phyloP scores from a whole-genome alignment of 805 yeast species.

The Brettanomyces custersianus region DNA sequence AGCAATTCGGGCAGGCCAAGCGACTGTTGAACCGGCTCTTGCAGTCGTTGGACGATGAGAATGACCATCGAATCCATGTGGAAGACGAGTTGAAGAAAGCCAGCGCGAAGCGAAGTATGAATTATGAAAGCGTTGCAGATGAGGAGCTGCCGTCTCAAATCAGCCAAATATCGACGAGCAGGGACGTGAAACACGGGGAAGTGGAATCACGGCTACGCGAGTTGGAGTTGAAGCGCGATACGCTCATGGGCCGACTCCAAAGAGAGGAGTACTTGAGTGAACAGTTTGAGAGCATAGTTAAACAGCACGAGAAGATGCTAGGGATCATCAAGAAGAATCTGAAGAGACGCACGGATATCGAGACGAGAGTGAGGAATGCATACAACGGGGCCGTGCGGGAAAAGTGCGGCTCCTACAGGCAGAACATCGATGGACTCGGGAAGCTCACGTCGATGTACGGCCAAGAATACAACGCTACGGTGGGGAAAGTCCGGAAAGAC shows the following conservation, averaged over 20 bases:
- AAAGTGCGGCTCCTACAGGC: constrained; percentile 8
- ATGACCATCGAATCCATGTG: constrained; percentile 12
- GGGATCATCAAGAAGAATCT: constrained; percentile 12
- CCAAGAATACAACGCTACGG: constrained; percentile 6
- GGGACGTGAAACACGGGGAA: too few species aligned
- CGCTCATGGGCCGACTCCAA: constrained; percentile 22
- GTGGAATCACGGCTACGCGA: not conserved
- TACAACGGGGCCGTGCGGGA: constrained; percentile 11
- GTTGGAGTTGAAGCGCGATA: constrained; percentile 19
- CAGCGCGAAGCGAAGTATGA: constrained; percentile 5
- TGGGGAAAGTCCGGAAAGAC: constrained; percentile 6
- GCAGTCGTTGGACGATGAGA: constrained; percentile 22
- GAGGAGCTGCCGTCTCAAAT: constrained; percentile 3
- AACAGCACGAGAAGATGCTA: constrained; percentile 22
- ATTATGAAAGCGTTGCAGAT: constrained; percentile 6
- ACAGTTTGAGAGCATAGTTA: constrained; percentile 19
- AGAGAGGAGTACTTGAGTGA: constrained; percentile 23
- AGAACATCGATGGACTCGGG: constrained; percentile 8
- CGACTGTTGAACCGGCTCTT: constrained; percentile 20
- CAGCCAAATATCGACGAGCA: too few species aligned
- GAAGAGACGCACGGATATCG: constrained; percentile 11
- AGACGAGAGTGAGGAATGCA: constrained; percentile 10
- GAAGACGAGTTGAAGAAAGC: constrained; percentile 10
- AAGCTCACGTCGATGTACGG: constrained; percentile 3
- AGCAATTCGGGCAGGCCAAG: constrained; percentile 21